These are phyloP conservation scores for Termitomyces titanicus DNA, from an alignment of 768 basidiomycete species.

Conservation along the genomic window DNA sequence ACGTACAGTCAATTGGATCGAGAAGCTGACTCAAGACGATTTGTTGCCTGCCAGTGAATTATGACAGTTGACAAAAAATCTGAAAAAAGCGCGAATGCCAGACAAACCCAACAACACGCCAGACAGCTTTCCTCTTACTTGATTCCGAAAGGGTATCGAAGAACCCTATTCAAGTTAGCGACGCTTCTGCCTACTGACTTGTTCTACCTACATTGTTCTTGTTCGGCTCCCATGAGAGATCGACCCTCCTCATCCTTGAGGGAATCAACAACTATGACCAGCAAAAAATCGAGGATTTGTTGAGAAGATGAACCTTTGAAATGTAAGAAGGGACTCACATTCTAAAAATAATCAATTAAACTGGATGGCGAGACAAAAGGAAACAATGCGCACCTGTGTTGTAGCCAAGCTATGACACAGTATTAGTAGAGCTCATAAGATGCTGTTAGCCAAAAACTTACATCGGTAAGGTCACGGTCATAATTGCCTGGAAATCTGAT, in stretches of 20 bases:
- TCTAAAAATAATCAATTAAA: not conserved
- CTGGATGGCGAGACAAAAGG: not conserved
- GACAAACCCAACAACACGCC: constrained; percentile 2
- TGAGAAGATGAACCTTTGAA: not conserved
- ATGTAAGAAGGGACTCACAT: not conserved
- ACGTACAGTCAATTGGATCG: not conserved
- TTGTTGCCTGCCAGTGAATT: not conserved
- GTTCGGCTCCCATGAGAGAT: not conserved
- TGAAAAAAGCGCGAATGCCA: no score
- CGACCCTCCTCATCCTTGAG: not conserved
- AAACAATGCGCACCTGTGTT: not conserved
- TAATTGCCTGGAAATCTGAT: not conserved
- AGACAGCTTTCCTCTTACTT: not conserved
- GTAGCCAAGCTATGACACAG: not conserved
- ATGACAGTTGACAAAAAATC: not conserved
- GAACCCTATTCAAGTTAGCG: not conserved
- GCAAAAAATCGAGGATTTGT: not conserved
- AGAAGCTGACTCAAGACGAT: constrained; percentile 1
- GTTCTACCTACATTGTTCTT: not conserved
- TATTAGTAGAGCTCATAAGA: not conserved
- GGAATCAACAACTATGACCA: not conserved
- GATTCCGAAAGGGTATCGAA: not conserved
- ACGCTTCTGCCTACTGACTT: not conserved
- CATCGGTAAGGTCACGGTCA: not conserved
- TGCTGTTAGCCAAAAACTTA: not conserved